Base-by-base conservation (phyloP, 1,284 basidiomycete genomes). In the Taiwanofungus camphoratus region DNA sequence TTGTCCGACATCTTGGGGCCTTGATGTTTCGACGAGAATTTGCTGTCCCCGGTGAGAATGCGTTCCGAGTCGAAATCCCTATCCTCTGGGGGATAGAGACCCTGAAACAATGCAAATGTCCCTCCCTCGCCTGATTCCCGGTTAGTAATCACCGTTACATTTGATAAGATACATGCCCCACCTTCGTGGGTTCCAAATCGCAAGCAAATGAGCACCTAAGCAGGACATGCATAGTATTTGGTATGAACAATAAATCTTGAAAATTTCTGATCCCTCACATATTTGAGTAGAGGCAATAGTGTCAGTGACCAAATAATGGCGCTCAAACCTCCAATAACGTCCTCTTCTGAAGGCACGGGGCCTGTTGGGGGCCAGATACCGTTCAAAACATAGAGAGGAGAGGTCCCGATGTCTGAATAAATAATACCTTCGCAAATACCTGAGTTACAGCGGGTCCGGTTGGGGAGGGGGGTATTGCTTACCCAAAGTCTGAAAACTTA, bases 381-480 rank as follows among this genome's bases (percentile, higher is more conserved):
- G 52, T 81, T 82, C 23, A 86, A 54, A 2, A 77, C 74, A 55
- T 82, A 82, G 11, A 83, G 61, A 1, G 81, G 79, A 0, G 76
- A 79, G 0, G 79, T 82, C 12, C 76, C 75, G 40, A 80, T 76
- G 55, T 81, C 79, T n/a, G 77, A 79, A 53, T 82, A 83, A 35
- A 81, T 79, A 35, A 82, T 77, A 2, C 78, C 78, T 79, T 39
- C 11, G 20, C 5, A 13, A 32, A 7, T 16, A 12, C 31, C 12
- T 36, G 9, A 39, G 40, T 16, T 29, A 22, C 21, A 32, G 15
- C 12, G 19, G 19, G n/a, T 30, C 27, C 9, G 13, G 3, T 43
- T 33, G n/a, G 20, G 42, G 24, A 18, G 19, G 16, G 26, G n/a
- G 41, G n/a, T 13, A 35, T 1, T 2, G 37, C 58, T 8, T 51